A percentile compares a stretch with the other conserved stretches of the same genome.
These are phyloP conservation scores for Metschnikowia continentalis DNA, from an alignment of 805 yeast species.

Conservation along the genomic window DNA sequence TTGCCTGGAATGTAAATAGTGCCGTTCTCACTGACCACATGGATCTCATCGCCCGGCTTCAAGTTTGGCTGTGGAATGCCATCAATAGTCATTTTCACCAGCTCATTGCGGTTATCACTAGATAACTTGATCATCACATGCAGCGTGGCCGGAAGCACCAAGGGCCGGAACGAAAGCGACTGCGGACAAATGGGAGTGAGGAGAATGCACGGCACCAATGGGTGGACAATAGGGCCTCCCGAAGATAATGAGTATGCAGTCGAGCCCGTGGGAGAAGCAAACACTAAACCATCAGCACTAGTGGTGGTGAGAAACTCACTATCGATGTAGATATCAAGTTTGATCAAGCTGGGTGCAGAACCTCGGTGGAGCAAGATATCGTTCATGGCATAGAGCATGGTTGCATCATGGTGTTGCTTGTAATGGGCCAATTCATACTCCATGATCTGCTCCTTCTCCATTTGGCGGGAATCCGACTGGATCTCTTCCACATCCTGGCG, in stretches of 20 bases:
- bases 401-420: constrained; percentile 19
- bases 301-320: constrained; percentile 83
- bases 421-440: constrained; percentile 17
- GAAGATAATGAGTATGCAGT: constrained; percentile 87
- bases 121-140: constrained; percentile 63
- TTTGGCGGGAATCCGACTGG: constrained; percentile 1
- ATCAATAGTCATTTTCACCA: constrained; percentile 66
- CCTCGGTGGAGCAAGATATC: constrained; percentile 89
- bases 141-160: constrained; percentile 74
- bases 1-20: constrained; percentile 53
- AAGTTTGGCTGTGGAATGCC: constrained; percentile 74
- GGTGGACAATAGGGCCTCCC: constrained; percentile 92
- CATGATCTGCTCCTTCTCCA: constrained; percentile 12
- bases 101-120: constrained; percentile 40
- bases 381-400: constrained; percentile 79
- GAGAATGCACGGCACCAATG: constrained; percentile 75
- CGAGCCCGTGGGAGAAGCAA: constrained; percentile 92
- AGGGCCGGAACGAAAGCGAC: constrained; percentile 84
- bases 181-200: constrained; percentile 91
- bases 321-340: constrained; percentile 80
- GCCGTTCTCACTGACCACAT: constrained; percentile 62
- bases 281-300: constrained; percentile 83
- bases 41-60: constrained; percentile 73
- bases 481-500: constrained; percentile 17
- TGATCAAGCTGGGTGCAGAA: constrained; percentile 76